Evolutionary conservation across 2,329 filamentous ascomycete genomes (phyloP), one percentile per base, ranked within the genome.

Genomic region (Fusarium chuoi): DNA sequence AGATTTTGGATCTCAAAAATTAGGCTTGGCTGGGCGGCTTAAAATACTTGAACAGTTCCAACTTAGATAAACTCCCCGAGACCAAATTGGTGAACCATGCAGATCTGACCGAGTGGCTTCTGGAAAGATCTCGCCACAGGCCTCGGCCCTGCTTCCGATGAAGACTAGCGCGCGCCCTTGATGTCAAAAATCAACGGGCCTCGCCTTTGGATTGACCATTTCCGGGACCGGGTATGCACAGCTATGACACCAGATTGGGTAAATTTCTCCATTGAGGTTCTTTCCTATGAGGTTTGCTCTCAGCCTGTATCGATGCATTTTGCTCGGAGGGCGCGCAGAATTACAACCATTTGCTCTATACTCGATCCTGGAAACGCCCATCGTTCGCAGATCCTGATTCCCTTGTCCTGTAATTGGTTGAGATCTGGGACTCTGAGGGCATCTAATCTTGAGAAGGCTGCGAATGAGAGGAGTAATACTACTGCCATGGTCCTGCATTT

Each of bases 301-400:
- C 30, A 71, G 1, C 68, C 71, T 4, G 71, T 74, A 9, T 74
- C 73, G 28, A 75, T 75, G 12, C 70, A 70, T 46, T 76, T 75
- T 6, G 70, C 73, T 28, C 73, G 44, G 10, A 75, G 35, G 14
- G 73, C 68, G 11, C 68, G 73, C 28, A 76, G 30, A 30, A 76
- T 75, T 12, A 69, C 71, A 24, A 75, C 67, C 73, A 75, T 75
- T 22, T 75, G 74, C 10, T 76, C 73, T 33, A 75, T 75, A 9
- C 73, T 75, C 0, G 73, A 75, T 0, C 68, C 70, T 3, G 70
- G 73, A 28, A 75, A 75, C 0, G 73, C 73, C 73, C 73, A 75
- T 41, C 70, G 42, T 28, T 74, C 71, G 13, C 74, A 63, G n/a
- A 76, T 76, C 18, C 48, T 26, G 38, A 75, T 75, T 2, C 67